Conservation (phyloP, 129 eudicot species). For the Mikania micrantha region DNA sequence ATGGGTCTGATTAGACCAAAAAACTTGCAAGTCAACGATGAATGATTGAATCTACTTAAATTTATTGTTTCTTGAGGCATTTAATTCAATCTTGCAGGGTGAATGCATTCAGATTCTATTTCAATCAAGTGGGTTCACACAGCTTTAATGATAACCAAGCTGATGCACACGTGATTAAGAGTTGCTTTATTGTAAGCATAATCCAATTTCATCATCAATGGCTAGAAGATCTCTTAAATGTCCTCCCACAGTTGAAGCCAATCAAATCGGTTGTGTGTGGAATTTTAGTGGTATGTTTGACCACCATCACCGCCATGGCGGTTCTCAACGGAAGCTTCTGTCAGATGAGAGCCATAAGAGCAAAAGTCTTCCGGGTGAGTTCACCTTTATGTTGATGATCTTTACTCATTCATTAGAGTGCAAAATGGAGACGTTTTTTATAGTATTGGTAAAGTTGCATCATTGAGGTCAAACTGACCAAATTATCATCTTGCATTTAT, state of each 20-base stretch:
- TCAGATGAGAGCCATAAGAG: constrained; percentile 24
- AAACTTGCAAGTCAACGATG: constrained; percentile 1
- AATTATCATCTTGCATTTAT: background rate
- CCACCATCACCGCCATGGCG: constrained; percentile 21
- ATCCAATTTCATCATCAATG: constrained; percentile 20
- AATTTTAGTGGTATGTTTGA: constrained; percentile 30
- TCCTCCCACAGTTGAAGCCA: constrained; percentile 26
- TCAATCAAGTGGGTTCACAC: no score
- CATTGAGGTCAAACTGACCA: background rate
- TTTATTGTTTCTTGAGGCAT: background rate
- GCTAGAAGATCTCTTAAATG: constrained; percentile 22
- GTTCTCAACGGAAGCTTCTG: constrained; percentile 22
- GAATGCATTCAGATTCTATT: no score
- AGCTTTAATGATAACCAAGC: background rate
- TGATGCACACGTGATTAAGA: constrained; percentile 17
- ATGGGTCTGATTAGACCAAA: background rate
- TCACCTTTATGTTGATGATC: background rate
- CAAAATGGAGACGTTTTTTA: background rate
- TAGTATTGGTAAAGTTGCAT: background rate
- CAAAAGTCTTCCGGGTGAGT: constrained; percentile 27
- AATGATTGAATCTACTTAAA: constrained; percentile 6
- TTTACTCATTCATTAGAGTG: background rate
- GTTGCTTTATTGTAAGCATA: constrained; percentile 15
- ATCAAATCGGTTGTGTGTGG: constrained; percentile 31
- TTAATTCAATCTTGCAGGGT: constrained; percentile 18